Base-by-base conservation (phyloP, 2,329 filamentous ascomycete genomes). In the Alternaria sp. region DNA sequence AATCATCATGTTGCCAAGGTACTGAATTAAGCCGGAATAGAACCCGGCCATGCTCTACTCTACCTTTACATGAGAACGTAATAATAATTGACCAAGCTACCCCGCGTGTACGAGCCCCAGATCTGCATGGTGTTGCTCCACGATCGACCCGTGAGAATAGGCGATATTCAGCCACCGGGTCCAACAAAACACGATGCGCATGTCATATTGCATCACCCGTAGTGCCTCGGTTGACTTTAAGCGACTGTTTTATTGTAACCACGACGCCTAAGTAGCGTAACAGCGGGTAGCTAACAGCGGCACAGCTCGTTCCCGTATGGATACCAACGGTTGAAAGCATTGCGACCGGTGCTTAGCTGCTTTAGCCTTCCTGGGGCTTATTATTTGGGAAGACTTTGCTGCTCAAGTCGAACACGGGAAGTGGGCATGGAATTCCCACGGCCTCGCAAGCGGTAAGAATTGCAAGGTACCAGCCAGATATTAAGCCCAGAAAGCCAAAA, bases 381-480 rank as follows among this genome's bases (percentile, higher is more conserved):
- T 69, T 64, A 27, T 58, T 57, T 2, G 66, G 66, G 16, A 68
- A 68, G 2, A 69, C 60, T 27, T 62, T 68, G 40, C 63, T 67
- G 49, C 66, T 69, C 20, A 69, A 14, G 22, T 71, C 68, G 3
- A 71, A 54, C 16, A 68, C 55, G 10, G 63, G 67, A n/a, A 71
- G 20, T 11, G 67, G 65, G 18, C 68, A 69, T 3, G 67, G 67
- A 28, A 69, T 71, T 9, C 60, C 67, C 3, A 69, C 66, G 18
- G 66, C 60, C 44, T 68, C 60, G 18, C 67, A 69, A 3, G 64
- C 65, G 7, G 67, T 68, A 12, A 67, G 36, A 22, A 68, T 65
- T 0, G 65, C 67, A 28, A 71, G 62, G 16, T 69, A 68, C 65
- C 67, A 69, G 20, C 63, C 65, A 32, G 59, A 60, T 10, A 71